phyloP scores from a whole-genome alignment of 352 stramenopile species.

The Phytopythium oedochilum region DNA sequence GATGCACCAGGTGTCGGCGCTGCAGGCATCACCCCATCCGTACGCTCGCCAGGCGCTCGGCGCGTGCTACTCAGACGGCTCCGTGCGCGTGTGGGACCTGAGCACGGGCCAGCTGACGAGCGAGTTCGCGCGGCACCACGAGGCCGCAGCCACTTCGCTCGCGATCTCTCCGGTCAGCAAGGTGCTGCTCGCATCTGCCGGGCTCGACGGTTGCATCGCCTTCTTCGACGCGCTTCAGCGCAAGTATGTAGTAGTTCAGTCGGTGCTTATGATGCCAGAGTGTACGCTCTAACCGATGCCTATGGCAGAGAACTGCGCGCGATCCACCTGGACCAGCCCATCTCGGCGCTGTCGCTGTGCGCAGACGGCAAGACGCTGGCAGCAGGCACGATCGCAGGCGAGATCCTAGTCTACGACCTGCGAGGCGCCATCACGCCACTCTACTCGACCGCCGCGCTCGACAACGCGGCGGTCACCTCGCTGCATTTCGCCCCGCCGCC shows the following conservation, averaged over 20 bases:
- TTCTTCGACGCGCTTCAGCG: constrained; percentile 67
- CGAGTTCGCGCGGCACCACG: constrained; percentile 57
- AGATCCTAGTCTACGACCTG: constrained; percentile 65
- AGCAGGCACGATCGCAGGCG: constrained; percentile 41
- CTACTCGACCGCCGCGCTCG: constrained; percentile 33
- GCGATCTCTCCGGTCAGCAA: constrained; percentile 71
- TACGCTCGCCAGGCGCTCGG: constrained; percentile 52
- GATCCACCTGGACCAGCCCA: constrained; percentile 54
- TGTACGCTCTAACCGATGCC: too few relatives aligned
- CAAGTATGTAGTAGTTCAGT: too few relatives aligned
- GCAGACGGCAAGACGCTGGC: constrained; percentile 63
- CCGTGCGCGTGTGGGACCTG: constrained; percentile 64
- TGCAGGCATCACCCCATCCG: constrained; percentile 58
- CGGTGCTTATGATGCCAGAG: too few relatives aligned
- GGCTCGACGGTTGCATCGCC: constrained; percentile 61
- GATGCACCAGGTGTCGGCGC: constrained; percentile 45
- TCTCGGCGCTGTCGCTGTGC: constrained; percentile 53
- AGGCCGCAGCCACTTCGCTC: constrained; percentile 46
- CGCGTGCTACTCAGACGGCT: constrained; percentile 54
- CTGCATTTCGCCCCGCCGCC: constrained; percentile 48
- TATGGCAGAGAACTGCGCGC: constrained; percentile 38
- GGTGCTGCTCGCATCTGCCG: constrained; percentile 48
- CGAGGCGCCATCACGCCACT: constrained; percentile 57
- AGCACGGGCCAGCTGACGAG: constrained; percentile 41
- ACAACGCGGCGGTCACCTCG: constrained; percentile 38